Conservation (phyloP, 805 yeast species). For the Blastobotrys chiropterorum region DNA sequence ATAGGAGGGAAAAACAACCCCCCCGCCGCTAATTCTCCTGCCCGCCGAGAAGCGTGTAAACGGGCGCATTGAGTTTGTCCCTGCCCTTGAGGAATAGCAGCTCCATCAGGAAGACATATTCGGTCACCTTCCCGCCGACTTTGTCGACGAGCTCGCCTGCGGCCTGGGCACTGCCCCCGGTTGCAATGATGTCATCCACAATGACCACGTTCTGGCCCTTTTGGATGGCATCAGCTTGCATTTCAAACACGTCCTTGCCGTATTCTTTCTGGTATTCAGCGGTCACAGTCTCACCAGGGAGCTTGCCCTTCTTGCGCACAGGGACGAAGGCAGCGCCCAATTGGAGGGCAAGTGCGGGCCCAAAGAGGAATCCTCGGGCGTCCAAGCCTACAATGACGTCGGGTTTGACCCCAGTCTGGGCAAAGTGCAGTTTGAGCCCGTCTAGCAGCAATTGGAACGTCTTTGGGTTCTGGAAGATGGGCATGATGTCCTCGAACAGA, state of each 20-base stretch:
- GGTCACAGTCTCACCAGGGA: slow-evolving; percentile 74
- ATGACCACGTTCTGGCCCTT: slow-evolving; percentile 75
- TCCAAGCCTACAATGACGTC: slow-evolving; percentile 93
- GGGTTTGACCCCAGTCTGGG: slow-evolving; percentile 50
- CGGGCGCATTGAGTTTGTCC: slow-evolving; percentile 76
- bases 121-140: slow-evolving; percentile 66
- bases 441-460: slow-evolving; percentile 73
- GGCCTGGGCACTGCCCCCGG: slow-evolving; percentile 94
- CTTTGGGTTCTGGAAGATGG: slow-evolving; percentile 79
- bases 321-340: slow-evolving; percentile 90
- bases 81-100: slow-evolving; percentile 92
- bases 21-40: slow-evolving; percentile 45
- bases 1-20: too few relatives aligned
- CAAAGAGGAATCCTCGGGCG: slow-evolving; percentile 94
- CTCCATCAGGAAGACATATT: slow-evolving; percentile 88
- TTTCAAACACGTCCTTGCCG: slow-evolving; percentile 82
- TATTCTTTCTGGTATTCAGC: slow-evolving; percentile 86
- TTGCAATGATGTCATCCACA: slow-evolving; percentile 95
- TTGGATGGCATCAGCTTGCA: slow-evolving; percentile 77
- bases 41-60: slow-evolving; percentile 82
- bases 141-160: slow-evolving; percentile 78
- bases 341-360: slow-evolving; percentile 90
- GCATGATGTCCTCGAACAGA: slow-evolving; percentile 92
- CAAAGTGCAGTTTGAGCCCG: slow-evolving; percentile 73
- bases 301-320: slow-evolving; percentile 89